Conservation (phyloP, 2,329 filamentous ascomycete species). For the Penicillium sp. region DNA sequence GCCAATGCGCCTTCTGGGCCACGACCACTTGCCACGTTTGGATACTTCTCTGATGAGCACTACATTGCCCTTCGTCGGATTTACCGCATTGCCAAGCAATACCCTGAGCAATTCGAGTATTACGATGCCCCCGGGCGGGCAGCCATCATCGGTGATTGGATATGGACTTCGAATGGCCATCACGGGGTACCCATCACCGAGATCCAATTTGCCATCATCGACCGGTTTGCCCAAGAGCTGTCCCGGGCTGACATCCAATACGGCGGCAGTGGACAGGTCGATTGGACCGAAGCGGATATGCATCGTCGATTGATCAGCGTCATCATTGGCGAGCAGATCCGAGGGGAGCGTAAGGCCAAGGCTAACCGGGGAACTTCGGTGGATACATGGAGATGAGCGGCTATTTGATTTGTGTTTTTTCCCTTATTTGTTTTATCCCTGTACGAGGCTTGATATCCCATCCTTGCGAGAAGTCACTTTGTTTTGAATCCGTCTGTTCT, state of each 20-base stretch:
- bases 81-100: constrained; percentile 41
- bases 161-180: constrained; percentile 45
- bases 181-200: constrained; percentile 45
- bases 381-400: constrained; percentile 30
- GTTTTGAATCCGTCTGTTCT: constrained; percentile 12
- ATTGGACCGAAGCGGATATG: constrained; percentile 49
- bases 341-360: constrained; percentile 41
- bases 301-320: constrained; percentile 48
- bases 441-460: constrained; percentile 10
- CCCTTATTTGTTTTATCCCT: constrained; percentile 10
- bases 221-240: constrained; percentile 43
- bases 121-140: constrained; percentile 36
- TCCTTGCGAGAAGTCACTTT: constrained; percentile 18
- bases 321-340: constrained; percentile 50
- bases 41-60: constrained; percentile 46
- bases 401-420: constrained; percentile 10
- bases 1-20: constrained; percentile 16
- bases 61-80: constrained; percentile 42
- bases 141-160: constrained; percentile 45
- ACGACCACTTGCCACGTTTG: constrained; percentile 36
- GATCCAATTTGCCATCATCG: constrained; percentile 45
- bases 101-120: constrained; percentile 42
- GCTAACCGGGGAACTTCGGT: constrained; percentile 25
- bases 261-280: constrained; percentile 40
- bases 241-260: constrained; percentile 35